A percentile compares a stretch with the other conserved stretches of the same genome.
Evolutionary conservation across 768 basidiomycete genomes (phyloP).

Genomic region (Russula dissimulans): DNA sequence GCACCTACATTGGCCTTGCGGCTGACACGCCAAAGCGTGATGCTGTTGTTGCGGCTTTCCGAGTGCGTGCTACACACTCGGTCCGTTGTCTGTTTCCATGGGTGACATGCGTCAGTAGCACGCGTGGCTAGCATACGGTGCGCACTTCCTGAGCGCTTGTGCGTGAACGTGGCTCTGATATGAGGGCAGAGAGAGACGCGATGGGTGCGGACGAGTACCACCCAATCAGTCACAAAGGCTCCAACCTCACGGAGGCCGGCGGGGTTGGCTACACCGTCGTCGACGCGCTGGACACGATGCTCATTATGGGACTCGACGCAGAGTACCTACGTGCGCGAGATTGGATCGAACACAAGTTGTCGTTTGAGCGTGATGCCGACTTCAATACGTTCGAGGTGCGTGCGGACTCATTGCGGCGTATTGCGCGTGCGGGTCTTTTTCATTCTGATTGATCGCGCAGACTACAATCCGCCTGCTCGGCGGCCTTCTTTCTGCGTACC

Average conservation of each 20-base stretch:
- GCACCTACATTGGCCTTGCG: conserved; percentile 25
- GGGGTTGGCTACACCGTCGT: conserved; percentile 83
- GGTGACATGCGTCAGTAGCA: conserved; percentile 39
- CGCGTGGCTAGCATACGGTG: conserved; percentile 82
- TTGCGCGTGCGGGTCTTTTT: neutral
- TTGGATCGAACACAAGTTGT: conserved; percentile 65
- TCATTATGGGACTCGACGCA: conserved; percentile 72
- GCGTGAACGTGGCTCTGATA: conserved; percentile 17
- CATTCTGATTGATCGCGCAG: conserved; percentile 30
- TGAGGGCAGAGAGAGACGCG: conserved; percentile 63
- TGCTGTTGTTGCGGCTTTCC: conserved; percentile 72
- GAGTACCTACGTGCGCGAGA: conserved; percentile 70
- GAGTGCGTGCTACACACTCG: conserved; percentile 35
- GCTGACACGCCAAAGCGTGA: conserved; percentile 57
- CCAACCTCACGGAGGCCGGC: conserved; percentile 69
- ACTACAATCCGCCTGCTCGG: conserved; percentile 90
- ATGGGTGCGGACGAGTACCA: conserved; percentile 93
- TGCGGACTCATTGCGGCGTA: neutral
- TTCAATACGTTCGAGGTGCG: conserved; percentile 90
- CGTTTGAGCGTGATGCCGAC: conserved; percentile 66
- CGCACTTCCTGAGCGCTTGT: conserved; percentile 18
- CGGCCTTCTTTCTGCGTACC: conserved; percentile 79
- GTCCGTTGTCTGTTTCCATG: neutral
- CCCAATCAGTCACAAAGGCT: conserved; percentile 64
- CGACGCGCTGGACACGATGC: conserved; percentile 81